phyloP scores from a whole-genome alignment of 305 asterid species.

The Fraxinus sp. region DNA sequence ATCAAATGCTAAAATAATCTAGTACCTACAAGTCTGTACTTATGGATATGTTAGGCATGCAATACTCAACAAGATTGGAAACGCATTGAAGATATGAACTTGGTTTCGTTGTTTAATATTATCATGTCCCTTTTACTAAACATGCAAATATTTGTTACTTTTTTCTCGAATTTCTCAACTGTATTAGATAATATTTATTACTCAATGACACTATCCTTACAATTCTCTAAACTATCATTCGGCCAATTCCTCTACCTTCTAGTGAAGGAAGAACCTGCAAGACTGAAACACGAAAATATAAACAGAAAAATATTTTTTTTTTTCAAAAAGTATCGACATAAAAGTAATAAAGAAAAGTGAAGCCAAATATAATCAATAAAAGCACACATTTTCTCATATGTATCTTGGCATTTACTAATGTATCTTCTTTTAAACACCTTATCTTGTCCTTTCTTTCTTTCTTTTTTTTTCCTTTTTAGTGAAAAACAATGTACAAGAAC shows the following conservation, averaged over 20 bases:
- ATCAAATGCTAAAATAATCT: background rate
- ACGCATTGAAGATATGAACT: no score
- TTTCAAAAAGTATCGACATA: background rate
- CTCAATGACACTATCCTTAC: conserved; percentile 44
- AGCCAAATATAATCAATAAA: background rate
- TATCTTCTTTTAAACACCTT: background rate
- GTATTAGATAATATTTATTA: background rate
- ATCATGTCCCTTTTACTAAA: background rate
- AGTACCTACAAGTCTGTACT: background rate
- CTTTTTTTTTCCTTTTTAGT: no score
- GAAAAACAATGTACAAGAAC: background rate
- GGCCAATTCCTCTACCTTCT: conserved; percentile 64
- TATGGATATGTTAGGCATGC: background rate
- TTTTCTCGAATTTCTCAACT: no score
- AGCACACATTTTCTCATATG: background rate
- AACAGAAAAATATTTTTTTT: conserved; percentile 1
- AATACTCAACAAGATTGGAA: background rate
- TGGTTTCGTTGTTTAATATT: background rate
- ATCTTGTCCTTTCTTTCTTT: no score
- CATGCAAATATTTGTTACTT: background rate
- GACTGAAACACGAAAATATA: conserved; percentile 26
- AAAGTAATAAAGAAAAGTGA: background rate
- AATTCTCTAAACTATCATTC: conserved; percentile 61
- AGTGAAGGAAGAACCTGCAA: conserved; percentile 72
- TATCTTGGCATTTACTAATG: background rate